Conservation (phyloP, 495 filamentous ascomycete genomes). For the Apodospora peruviana region DNA sequence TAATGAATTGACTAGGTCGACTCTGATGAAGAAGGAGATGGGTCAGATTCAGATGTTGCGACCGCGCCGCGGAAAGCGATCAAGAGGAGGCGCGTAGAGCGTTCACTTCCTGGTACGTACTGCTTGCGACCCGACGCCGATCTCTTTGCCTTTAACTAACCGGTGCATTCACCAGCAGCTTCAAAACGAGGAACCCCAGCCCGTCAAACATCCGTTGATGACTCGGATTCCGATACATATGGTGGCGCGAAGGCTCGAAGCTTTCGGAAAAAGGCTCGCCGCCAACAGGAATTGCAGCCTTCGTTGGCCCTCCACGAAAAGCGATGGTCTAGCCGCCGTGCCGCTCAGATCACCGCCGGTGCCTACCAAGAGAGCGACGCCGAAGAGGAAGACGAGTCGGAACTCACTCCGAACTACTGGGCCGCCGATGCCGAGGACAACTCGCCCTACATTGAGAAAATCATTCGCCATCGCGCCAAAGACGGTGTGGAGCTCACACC, state of each 20-base stretch:
- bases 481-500: slow-evolving; percentile 56
- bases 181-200: slow-evolving; percentile 62
- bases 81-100: slow-evolving; percentile 46
- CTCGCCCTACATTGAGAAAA: slow-evolving; percentile 76
- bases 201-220: slow-evolving; percentile 52
- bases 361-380: slow-evolving; percentile 82
- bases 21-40: slow-evolving; percentile 67
- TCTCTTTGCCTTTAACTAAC: slow-evolving; percentile 18
- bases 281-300: slow-evolving; percentile 53
- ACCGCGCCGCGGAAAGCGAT: slow-evolving; percentile 41
- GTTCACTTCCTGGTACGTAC: slow-evolving; percentile 43
- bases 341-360: slow-evolving; percentile 79
- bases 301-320: slow-evolving; percentile 63
- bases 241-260: slow-evolving; percentile 62
- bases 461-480: slow-evolving; percentile 77
- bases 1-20: slow-evolving; percentile 51
- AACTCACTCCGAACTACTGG: slow-evolving; percentile 58
- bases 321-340: slow-evolving; percentile 85
- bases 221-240: slow-evolving; percentile 69
- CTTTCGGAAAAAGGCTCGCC: slow-evolving; percentile 66
- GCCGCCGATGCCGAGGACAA: slow-evolving; percentile 59
- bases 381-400: slow-evolving; percentile 55
- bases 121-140: neutral
- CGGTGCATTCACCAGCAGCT: slow-evolving; percentile 35
- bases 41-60: slow-evolving; percentile 62